phyloP scores from a whole-genome alignment of 148 eudicot genomes.

The Amaranthus cruentus region DNA sequence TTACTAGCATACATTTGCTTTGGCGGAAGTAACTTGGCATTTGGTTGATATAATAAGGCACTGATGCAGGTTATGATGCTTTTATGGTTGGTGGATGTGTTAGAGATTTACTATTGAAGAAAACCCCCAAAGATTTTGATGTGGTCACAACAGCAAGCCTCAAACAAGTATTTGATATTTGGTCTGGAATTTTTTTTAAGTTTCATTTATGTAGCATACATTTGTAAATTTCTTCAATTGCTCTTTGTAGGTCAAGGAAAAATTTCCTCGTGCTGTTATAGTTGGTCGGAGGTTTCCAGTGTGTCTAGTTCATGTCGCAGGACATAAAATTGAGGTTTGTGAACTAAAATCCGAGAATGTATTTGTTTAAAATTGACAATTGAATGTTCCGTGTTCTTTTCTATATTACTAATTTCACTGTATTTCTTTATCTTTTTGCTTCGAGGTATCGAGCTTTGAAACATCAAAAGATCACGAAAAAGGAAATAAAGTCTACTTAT shows the following conservation, averaged over 20 bases:
- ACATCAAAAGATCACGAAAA: constrained; percentile 37
- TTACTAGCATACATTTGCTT: neutral
- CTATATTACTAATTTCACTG: neutral
- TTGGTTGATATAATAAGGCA: too few relatives aligned
- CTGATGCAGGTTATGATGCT: constrained; percentile 65
- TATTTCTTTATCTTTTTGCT: neutral
- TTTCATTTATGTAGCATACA: neutral
- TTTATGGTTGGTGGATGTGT: constrained; percentile 98
- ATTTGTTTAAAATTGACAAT: neutral
- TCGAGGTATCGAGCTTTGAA: constrained; percentile 87
- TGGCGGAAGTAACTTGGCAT: neutral
- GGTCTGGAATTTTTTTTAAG: constrained; percentile 1
- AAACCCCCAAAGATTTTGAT: constrained; percentile 86
- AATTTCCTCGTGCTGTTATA: constrained; percentile 53
- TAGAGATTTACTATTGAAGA: constrained; percentile 77
- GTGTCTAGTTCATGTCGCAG: constrained; percentile 59
- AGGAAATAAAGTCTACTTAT: constrained; percentile 22
- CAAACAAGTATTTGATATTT: constrained; percentile 38
- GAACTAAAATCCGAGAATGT: constrained; percentile 4
- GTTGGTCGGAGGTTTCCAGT: constrained; percentile 84
- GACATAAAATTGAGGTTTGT: constrained; percentile 71
- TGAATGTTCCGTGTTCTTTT: neutral
- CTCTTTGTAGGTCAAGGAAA: constrained; percentile 44
- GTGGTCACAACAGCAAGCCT: constrained; percentile 82
- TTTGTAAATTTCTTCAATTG: constrained; percentile 2